phyloP scores from a whole-genome alignment of 148 eudicot species.

The Silene uniflora region DNA sequence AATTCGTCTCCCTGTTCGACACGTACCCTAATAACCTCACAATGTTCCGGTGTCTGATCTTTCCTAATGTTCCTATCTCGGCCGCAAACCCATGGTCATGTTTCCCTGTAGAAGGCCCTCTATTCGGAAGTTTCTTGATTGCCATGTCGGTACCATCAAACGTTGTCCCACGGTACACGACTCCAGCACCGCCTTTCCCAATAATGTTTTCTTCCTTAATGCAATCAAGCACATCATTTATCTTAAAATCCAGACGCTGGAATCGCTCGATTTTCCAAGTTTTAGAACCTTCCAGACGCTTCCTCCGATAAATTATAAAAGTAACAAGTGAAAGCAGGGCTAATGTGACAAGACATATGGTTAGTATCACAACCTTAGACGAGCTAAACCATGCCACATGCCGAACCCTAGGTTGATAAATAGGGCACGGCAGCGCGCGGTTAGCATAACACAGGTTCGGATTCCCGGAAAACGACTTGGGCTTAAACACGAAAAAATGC shows the following conservation, averaged over 20 bases:
- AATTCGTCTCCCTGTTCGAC: slow-evolving; percentile 65
- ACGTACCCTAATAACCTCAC: slow-evolving; percentile 75
- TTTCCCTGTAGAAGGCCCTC: slow-evolving; percentile 21
- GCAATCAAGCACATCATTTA: slow-evolving; percentile 61
- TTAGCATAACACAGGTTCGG: slow-evolving; percentile 41
- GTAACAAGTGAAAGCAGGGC: slow-evolving; percentile 28
- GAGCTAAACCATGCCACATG: slow-evolving; percentile 23
- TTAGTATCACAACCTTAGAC: slow-evolving; percentile 30
- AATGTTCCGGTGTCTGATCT: slow-evolving; percentile 70
- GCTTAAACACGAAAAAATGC: slow-evolving; percentile 39
- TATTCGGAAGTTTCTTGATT: slow-evolving; percentile 53
- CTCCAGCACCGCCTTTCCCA: slow-evolving; percentile 90
- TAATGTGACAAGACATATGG: slow-evolving; percentile 26
- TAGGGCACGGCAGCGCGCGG: slow-evolving; percentile 32
- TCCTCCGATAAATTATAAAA: slow-evolving; percentile 27
- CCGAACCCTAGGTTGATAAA: slow-evolving; percentile 8
- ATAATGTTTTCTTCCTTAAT: slow-evolving; percentile 78
- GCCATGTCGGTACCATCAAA: slow-evolving; percentile 65
- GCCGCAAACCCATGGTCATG: slow-evolving; percentile 74
- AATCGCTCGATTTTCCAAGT: slow-evolving; percentile 77
- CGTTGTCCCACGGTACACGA: slow-evolving; percentile 83
- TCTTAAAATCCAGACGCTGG: slow-evolving; percentile 66
- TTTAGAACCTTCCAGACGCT: slow-evolving; percentile 39
- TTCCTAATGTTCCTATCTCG: slow-evolving; percentile 75
- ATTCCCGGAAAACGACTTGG: slow-evolving; percentile 42